Conservation (phyloP, 2,329 filamentous ascomycete genomes). For the Lasiodiplodia citricola region DNA sequence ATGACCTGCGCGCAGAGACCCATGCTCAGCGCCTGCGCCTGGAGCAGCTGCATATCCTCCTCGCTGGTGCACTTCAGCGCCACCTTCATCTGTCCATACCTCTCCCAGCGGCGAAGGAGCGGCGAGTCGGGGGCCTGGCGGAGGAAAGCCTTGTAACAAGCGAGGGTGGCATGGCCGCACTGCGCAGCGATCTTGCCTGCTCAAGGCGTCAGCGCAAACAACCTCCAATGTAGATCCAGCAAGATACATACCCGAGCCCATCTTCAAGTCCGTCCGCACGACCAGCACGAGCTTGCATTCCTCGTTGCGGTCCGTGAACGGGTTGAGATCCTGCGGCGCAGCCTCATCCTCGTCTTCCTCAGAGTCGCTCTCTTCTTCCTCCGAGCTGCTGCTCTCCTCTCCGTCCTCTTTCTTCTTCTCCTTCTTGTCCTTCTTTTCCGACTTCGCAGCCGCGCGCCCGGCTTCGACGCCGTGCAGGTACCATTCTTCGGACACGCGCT, state of each 20-base stretch:
- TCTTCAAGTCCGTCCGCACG: constrained; percentile 91
- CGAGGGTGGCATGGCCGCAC: constrained; percentile 92
- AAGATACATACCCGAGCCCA: constrained; percentile 80
- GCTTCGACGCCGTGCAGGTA: constrained; percentile 16
- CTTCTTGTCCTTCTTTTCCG: constrained; percentile 25
- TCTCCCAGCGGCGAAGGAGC: constrained; percentile 84
- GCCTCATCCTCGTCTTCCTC: constrained; percentile 37
- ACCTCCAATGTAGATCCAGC: constrained; percentile 1
- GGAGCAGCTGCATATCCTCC: constrained; percentile 76
- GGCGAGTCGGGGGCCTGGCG: constrained; percentile 60
- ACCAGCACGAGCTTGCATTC: constrained; percentile 95
- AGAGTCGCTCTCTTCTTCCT: constrained; percentile 41
- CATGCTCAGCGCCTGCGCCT: constrained; percentile 77
- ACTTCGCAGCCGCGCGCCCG: constrained; percentile 30
- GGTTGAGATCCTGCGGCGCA: constrained; percentile 44
- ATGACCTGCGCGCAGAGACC: constrained; percentile 90
- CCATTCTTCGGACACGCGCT: constrained; percentile 13
- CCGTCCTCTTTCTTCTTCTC: constrained; percentile 31
- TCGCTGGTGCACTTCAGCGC: constrained; percentile 84
- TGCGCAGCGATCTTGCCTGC: constrained; percentile 96
- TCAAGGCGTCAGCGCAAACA: constrained; percentile 17
- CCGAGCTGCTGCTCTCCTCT: constrained; percentile 48
- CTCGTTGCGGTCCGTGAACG: constrained; percentile 62
- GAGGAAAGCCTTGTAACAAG: constrained; percentile 88
- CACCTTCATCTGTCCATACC: constrained; percentile 86